Conservation (phyloP, 345 rosid species). For the Eucalyptus cloeziana region DNA sequence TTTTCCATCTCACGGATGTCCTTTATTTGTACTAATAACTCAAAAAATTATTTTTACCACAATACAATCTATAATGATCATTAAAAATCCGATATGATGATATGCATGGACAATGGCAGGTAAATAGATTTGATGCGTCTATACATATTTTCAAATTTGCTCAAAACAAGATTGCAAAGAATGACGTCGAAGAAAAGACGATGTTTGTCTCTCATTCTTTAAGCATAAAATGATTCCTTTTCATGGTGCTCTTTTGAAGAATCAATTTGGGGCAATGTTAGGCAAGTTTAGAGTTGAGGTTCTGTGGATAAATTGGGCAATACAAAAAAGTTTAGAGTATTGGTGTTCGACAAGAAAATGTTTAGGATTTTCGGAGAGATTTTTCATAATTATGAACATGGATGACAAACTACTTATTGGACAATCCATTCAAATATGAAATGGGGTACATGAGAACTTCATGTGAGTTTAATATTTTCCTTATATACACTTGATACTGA, state of each 20-base stretch:
- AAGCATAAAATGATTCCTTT: background rate
- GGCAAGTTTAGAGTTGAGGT: background rate
- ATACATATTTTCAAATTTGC: background rate
- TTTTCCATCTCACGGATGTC: background rate
- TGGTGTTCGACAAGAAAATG: background rate
- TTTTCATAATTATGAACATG: background rate
- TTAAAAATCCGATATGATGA: background rate
- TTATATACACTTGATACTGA: background rate
- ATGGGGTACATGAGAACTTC: background rate
- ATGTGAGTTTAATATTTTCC: background rate
- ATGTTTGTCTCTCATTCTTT: background rate
- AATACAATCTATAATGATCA: background rate
- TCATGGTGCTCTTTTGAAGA: background rate
- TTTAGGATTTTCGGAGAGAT: background rate
- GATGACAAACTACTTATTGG: background rate
- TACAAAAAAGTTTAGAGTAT: background rate
- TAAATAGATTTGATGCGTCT: background rate
- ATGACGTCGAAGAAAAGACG: background rate
- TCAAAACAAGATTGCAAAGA: background rate
- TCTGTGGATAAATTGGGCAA: background rate
- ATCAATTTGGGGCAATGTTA: background rate
- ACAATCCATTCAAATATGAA: background rate
- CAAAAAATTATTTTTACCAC: background rate
- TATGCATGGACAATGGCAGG: background rate
- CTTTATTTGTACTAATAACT: background rate